These are phyloP conservation scores for Auriscalpium orientale DNA, from an alignment of 768 basidiomycete genomes.

Conservation along the genomic window DNA sequence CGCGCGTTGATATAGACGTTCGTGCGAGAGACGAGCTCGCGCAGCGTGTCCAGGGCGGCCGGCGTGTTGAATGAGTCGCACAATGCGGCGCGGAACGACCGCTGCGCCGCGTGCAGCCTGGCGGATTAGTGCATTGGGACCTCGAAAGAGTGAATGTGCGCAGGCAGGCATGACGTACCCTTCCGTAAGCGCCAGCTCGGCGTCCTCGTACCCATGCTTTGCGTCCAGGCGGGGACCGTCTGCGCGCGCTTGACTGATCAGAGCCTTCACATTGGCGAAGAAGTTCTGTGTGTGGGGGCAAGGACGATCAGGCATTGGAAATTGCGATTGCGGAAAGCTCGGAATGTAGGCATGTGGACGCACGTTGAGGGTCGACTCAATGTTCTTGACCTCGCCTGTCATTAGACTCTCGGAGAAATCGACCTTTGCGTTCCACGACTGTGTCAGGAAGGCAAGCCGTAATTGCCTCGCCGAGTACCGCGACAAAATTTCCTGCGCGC, in stretches of 20 bases:
- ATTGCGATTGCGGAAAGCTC: slow-evolving; percentile 3
- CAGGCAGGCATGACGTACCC: slow-evolving; percentile 37
- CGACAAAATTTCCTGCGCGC: slow-evolving; percentile 69
- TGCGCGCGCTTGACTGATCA: slow-evolving; percentile 50
- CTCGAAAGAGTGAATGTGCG: slow-evolving; percentile 8
- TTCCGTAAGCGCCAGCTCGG: slow-evolving; percentile 61
- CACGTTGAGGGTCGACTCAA: slow-evolving; percentile 84
- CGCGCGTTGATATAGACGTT: slow-evolving; percentile 82
- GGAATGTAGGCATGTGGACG: slow-evolving; percentile 14
- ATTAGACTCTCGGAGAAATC: slow-evolving; percentile 90
- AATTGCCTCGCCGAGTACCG: slow-evolving; percentile 82
- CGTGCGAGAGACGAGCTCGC: slow-evolving; percentile 75
- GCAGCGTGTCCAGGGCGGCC: slow-evolving; percentile 62
- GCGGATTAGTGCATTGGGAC: background rate
- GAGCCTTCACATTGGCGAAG: slow-evolving; percentile 81
- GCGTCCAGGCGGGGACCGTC: slow-evolving; percentile 47
- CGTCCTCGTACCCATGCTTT: slow-evolving; percentile 53
- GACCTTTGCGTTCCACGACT: slow-evolving; percentile 87
- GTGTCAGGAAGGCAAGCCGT: slow-evolving; percentile 83
- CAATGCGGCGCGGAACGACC: slow-evolving; percentile 75
- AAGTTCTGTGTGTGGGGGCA: slow-evolving; percentile 62
- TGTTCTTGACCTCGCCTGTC: slow-evolving; percentile 80
- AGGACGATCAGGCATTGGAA: background rate
- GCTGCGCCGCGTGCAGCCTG: slow-evolving; percentile 71
- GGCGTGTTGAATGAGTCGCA: slow-evolving; percentile 99